Evolutionary conservation across 2,329 filamentous ascomycete genomes (phyloP).

Genomic region (Ophiostoma australiae): DNA sequence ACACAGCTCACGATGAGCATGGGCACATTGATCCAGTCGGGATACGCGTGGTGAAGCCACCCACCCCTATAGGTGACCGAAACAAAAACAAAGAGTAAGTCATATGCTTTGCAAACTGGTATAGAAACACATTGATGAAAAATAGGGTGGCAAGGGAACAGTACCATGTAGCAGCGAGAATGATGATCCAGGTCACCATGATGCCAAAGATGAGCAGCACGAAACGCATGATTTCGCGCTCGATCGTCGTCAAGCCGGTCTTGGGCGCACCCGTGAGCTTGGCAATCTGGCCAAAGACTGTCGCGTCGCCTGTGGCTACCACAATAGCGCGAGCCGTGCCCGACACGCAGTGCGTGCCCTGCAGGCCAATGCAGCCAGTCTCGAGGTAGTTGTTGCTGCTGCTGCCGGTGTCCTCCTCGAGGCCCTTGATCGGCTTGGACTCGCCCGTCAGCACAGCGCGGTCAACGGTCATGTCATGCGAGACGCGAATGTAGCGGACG

Average conservation of each 20-base stretch:
- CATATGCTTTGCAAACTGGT: not conserved
- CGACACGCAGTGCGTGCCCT: conserved; percentile 71
- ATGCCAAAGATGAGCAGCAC: conserved; percentile 64
- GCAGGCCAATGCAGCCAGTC: conserved; percentile 68
- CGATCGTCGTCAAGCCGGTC: conserved; percentile 62
- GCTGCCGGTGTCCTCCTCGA: conserved; percentile 55
- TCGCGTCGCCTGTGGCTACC: conserved; percentile 65
- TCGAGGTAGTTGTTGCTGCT: conserved; percentile 68
- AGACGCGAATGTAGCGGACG: conserved; percentile 53
- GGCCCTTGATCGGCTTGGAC: conserved; percentile 46
- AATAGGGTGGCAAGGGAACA: conserved; percentile 35
- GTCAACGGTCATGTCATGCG: conserved; percentile 65
- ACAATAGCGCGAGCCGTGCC: conserved; percentile 64
- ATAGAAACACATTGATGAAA: conserved; percentile 23
- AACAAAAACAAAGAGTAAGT: conserved; percentile 34
- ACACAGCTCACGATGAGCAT: conserved; percentile 63
- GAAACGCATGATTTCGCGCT: conserved; percentile 68
- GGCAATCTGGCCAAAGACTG: conserved; percentile 72
- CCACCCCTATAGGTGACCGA: conserved; percentile 44
- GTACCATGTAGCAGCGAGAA: conserved; percentile 61
- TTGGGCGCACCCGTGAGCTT: conserved; percentile 66
- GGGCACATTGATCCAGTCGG: conserved; percentile 65
- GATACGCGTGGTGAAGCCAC: conserved; percentile 62
- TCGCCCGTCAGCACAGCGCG: conserved; percentile 68
- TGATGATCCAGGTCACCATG: conserved; percentile 60